Base-by-base conservation (phyloP, 306 rosid genomes). In the Sicyos edulis region DNA sequence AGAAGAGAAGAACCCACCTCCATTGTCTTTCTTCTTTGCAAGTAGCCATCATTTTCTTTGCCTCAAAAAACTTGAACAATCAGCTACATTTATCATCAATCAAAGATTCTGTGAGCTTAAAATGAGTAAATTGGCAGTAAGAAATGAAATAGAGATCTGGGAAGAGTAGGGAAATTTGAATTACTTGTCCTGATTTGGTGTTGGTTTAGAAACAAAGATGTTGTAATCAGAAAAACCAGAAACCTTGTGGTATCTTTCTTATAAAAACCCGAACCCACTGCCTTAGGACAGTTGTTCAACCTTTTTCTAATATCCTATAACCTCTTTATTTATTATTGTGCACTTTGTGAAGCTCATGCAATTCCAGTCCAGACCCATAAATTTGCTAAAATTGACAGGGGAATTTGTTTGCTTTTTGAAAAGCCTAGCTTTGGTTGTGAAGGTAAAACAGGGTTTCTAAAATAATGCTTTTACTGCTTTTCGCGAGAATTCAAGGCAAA, bases 1-100 rank as follows among this genome's bases (percentile, higher is more conserved):
- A 32, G 1, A 9, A 65, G 10, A 70, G 10, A 74, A 58, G 61
- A 75, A 77, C 70, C 74, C 12, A 89, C 97, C 90, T 87, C 81
- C 45, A 78, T 70, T 55, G 79, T 72, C 72, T 79, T 63, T 83
- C 85, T 57, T 80, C 80, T 29, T 24, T 77, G 75, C 69, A 22
- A 71, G 40, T 34, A 58, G 75, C 77, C 42, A 70, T 42, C 76
- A 77, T 58, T 54, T 73, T 82, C 75, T 61, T 53, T 21, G 70
- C 56, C 17, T 58, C 74, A 71, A 54, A 66, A 57, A 66, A 22
- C 44, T 68, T 13, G 21, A 22, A 10, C 72, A 21, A 49, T 14
- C 72, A 47, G 72, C 42, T 24, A 68, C 12, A 13, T 68, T 14
- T 15, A 68, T 40, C 72, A 45, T 49, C 9, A 68, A 26, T 26